Conservation (phyloP, 768 basidiomycete species). For the Hemileccinum impolitum region DNA sequence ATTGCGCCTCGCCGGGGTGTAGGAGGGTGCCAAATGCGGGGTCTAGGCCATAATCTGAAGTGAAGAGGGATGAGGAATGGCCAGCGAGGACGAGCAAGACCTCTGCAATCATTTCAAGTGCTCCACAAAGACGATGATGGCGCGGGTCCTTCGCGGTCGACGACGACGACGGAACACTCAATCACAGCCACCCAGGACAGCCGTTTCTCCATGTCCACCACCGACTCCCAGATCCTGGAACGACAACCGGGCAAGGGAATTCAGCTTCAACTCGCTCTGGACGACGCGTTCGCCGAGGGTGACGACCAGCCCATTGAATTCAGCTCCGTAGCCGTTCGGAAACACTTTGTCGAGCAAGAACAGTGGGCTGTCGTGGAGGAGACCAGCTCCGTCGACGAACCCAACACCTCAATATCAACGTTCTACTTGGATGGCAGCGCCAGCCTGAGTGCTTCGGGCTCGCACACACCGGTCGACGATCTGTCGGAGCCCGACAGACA, state of each 20-base stretch:
- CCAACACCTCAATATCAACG: constrained; percentile 54
- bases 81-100: constrained; percentile 83
- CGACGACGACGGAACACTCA: neutral
- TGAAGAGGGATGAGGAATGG: constrained; percentile 83
- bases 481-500: too few relatives aligned
- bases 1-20: constrained; percentile 87
- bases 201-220: constrained; percentile 15
- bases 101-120: constrained; percentile 74
- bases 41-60: constrained; percentile 52
- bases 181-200: neutral
- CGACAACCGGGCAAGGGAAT: constrained; percentile 26
- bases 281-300: constrained; percentile 67
- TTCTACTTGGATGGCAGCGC: constrained; percentile 47
- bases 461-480: constrained; percentile 29
- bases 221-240: constrained; percentile 13
- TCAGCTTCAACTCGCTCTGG: constrained; percentile 38
- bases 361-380: constrained; percentile 3
- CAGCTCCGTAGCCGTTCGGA: constrained; percentile 56
- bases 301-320: constrained; percentile 53
- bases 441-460: constrained; percentile 24
- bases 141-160: neutral
- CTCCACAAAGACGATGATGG: too few relatives aligned
- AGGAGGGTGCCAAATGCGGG: constrained; percentile 68
- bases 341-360: constrained; percentile 54
- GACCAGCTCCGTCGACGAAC: constrained; percentile 32